Base-by-base conservation (phyloP, 2,329 filamentous ascomycete species). In the Fusarium nanum region DNA sequence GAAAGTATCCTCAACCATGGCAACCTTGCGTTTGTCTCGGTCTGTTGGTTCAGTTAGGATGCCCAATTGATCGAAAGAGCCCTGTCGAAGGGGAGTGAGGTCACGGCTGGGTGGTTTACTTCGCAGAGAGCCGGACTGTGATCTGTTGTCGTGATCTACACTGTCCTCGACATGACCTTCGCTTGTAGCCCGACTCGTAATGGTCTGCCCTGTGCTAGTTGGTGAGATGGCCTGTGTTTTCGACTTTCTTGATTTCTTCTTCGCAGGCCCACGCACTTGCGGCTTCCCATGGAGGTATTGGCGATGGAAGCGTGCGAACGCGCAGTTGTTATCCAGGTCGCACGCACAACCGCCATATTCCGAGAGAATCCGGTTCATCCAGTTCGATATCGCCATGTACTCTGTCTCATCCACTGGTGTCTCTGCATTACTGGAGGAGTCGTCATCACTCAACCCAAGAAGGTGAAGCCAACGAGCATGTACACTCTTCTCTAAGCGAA, bases 331-430 rank as follows among this genome's bases (percentile, higher is more conserved):
- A 10, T 87, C 88, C 16, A 89, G 78, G 60, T 91, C 87, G 77
- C 92, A 95, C 7, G 92, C 92, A 79, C 92, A 95, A 20, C 92
- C 92, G 20, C 92, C 92, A 73, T 93, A 92, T 76, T 94, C 92
- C 20, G 91, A 91, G 9, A 94, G 84, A 11, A 94, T 89, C 42
- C 85, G 86, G 54, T 89, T 86, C 9, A 93, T 87, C 88, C 90
- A 93, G 18, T 85, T 85, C 16, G 86, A 85, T 20, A 92, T 86
- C 50, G 81, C 83, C 25, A 83, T 82, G 64, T 90, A 90, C 68
- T 92, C 90, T 1, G 83, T 81, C 23, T 89, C 87, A 58, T 87
- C 86, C 60, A 89, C 82, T 14, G 87, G 85, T 9, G 84, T 82
- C 52, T 89, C 87, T 12, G 84, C 78, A 27, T 85, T 84, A 7